A percentile compares a stretch with the other conserved stretches of the same genome.
phyloP scores from a whole-genome alignment of 2,329 filamentous ascomycete genomes.

The Hypoxylon rubiginosum region DNA sequence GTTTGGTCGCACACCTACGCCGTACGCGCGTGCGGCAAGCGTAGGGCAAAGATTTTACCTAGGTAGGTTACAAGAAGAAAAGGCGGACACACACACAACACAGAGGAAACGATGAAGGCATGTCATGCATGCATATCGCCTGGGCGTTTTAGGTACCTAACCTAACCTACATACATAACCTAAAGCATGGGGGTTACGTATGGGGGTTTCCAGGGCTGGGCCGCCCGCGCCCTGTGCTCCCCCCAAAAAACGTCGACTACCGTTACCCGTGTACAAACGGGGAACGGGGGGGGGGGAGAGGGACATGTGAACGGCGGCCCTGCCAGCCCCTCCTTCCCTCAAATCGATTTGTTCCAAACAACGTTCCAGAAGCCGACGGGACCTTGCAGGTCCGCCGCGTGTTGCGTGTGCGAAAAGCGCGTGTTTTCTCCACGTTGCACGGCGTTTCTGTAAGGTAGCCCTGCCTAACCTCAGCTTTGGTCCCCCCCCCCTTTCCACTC shows the following conservation, averaged over 20 bases:
- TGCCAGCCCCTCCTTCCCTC: constrained; percentile 16
- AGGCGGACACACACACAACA: neutral
- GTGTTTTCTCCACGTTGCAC: constrained; percentile 45
- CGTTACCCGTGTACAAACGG: constrained; percentile 40
- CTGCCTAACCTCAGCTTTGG: constrained; percentile 35
- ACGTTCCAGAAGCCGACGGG: constrained; percentile 47
- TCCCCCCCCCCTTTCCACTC: constrained; percentile 31
- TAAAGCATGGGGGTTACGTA: no score
- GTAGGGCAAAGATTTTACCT: no score
- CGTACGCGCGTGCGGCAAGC: constrained; percentile 1
- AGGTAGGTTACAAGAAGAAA: no score
- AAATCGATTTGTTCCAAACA: constrained; percentile 36
- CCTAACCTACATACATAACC: no score
- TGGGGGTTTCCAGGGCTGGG: no score
- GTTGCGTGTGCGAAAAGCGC: constrained; percentile 24
- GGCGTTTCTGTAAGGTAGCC: constrained; percentile 45
- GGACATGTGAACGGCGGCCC: constrained; percentile 31
- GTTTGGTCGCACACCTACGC: constrained; percentile 23
- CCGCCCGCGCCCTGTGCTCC: constrained; percentile 26
- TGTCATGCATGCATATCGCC: constrained; percentile 19
- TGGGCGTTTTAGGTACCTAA: no score
- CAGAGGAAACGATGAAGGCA: neutral
- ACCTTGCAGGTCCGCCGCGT: constrained; percentile 47
- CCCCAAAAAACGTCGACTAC: constrained; percentile 35
- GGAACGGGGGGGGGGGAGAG: no score